Evolutionary conservation across 73 alveolate genomes (phyloP).

Genomic region (Blepharisma stoltei): DNA sequence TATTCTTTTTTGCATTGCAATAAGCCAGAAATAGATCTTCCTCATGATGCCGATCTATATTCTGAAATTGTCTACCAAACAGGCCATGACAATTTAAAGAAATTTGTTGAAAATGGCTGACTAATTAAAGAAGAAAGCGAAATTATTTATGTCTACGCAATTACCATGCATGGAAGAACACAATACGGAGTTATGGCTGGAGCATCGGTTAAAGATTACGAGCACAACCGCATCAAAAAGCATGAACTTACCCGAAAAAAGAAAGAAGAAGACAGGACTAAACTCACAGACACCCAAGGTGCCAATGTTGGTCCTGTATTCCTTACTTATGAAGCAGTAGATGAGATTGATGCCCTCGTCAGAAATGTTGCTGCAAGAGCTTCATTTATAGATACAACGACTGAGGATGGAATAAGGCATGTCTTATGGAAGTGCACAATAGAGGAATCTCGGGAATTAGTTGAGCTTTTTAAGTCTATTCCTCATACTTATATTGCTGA

Average conservation of each 20-base stretch:
- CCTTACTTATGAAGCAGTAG: constrained; percentile 53
- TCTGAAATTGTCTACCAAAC: constrained; percentile 41
- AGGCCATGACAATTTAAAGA: constrained; percentile 54
- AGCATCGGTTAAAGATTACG: constrained; percentile 62
- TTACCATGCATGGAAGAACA: constrained; percentile 47
- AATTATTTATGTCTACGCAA: constrained; percentile 61
- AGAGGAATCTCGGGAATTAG: constrained; percentile 54
- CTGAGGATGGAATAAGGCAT: constrained; percentile 58
- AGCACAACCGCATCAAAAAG: constrained; percentile 56
- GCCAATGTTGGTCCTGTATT: constrained; percentile 79
- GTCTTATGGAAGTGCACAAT: constrained; percentile 55
- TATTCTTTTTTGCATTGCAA: constrained; percentile 49
- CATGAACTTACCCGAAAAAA: constrained; percentile 75
- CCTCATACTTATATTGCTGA: constrained; percentile 73
- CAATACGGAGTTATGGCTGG: constrained; percentile 68
- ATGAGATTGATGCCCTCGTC: constrained; percentile 38
- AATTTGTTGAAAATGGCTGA: constrained; percentile 49
- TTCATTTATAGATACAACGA: constrained; percentile 30
- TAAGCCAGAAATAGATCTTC: constrained; percentile 70
- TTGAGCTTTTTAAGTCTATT: constrained; percentile 31
- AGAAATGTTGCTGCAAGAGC: constrained; percentile 35
- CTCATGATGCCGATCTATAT: constrained; percentile 42
- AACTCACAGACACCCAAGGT: constrained; percentile 50
- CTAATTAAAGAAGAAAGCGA: constrained; percentile 43
- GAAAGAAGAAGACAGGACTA: constrained; percentile 69